Base-by-base conservation (phyloP, 148 eudicot species). In the Cornus florida region DNA sequence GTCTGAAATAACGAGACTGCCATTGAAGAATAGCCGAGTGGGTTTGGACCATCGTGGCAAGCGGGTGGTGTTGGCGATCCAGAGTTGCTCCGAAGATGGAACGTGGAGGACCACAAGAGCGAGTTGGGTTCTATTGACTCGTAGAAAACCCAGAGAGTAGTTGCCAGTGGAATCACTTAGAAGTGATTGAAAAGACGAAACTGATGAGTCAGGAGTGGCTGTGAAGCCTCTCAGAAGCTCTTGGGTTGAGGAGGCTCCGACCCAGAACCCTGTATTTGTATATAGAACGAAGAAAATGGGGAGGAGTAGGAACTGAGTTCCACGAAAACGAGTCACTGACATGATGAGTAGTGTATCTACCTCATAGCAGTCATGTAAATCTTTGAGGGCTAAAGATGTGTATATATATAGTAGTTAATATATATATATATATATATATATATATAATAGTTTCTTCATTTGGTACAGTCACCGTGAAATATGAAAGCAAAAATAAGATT, bases 141-240 rank as follows among this genome's bases (percentile, higher is more conserved):
- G 94, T 82, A 96, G 90, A 77, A 96, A 89, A 76, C 91, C 87
- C 17, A 96, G 88, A 24, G 99, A 93, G 87, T 86, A 96, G 77
- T 88, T 93, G 7, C 88, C 87, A 3, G 86, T 84, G 12, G 95
- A 80, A 72, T 96, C 99, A 41, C 19, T 76, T 33, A 96, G 84
- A 19, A 96, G 79, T 5, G 90, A 80, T 38, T 93, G 99, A 72
- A 89, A 93, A 20, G 81, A 35, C 5, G 83, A 50, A 73, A 80
- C 72, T 11, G 87, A 80, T 65, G 92, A 84, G 82, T 88, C 75
- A 2, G 97, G 99, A 46, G 85, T 80, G 69, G 85, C 88, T 22
- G 77, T 77, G 86, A 89, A 96, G 32, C 98, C 98, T 59, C 16
- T 77, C 57, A 79, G 74, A 23, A 96, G 89, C 83, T 88, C 82